These are phyloP conservation scores for Gossypium trilobum DNA, from an alignment of 441 rosid genomes.

Conservation along the genomic window DNA sequence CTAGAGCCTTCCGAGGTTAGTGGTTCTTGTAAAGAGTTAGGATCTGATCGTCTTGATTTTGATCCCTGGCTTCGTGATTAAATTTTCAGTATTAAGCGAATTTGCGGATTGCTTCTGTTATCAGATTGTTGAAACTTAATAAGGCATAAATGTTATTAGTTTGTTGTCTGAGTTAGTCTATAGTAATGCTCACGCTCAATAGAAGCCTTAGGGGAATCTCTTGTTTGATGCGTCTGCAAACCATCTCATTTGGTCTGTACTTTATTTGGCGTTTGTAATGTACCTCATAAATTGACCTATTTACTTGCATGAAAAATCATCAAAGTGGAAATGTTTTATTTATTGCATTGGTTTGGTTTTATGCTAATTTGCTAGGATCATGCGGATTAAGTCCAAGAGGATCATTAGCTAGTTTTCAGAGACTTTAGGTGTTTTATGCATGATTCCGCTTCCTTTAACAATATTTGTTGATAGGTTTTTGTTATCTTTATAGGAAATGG, in stretches of 20 bases:
- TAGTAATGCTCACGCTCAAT: not conserved
- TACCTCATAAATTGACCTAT: not conserved
- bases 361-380: not conserved
- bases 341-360: not conserved
- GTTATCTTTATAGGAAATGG: not conserved
- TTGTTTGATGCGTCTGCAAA: not conserved
- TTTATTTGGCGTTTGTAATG: not conserved
- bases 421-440: not conserved
- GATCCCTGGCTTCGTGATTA: not conserved
- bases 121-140: not conserved
- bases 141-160: not conserved
- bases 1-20: conserved; percentile 47
- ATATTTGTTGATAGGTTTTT: not conserved
- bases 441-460: not conserved
- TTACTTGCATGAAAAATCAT: not conserved
- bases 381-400: not conserved
- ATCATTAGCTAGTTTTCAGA: not conserved
- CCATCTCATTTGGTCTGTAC: not conserved
- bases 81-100: not conserved
- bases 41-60: conserved; percentile 4
- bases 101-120: not conserved
- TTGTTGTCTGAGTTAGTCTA: not conserved
- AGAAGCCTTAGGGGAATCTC: conserved; percentile 5
- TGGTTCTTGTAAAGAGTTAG: not conserved
- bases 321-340: not conserved